Conservation (phyloP, 2,329 filamentous ascomycete species). For the Colletotrichum plurivorum region DNA sequence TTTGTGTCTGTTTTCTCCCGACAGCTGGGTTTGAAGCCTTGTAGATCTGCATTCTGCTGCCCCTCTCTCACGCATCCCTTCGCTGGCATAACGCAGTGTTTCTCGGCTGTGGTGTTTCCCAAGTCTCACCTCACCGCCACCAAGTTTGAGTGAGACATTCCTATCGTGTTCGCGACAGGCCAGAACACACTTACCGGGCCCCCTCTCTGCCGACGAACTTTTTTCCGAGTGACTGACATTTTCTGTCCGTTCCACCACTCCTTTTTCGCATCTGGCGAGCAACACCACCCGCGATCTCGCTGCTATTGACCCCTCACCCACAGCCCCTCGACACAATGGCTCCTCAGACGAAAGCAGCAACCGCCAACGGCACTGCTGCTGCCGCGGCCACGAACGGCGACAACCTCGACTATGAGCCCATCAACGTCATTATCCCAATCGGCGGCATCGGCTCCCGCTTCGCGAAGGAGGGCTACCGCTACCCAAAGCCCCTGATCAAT, state of each 20-base stretch:
- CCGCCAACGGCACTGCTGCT: constrained; percentile 32
- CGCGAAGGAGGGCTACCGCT: constrained; percentile 48
- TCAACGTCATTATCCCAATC: constrained; percentile 51
- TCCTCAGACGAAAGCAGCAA: constrained; percentile 21
- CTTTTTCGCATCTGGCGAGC: constrained; percentile 6
- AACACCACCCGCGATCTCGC: background rate
- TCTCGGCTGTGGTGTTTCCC: constrained; percentile 12
- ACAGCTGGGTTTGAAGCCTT: constrained; percentile 10
- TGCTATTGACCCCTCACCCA: constrained; percentile 2
- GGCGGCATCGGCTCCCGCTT: constrained; percentile 50
- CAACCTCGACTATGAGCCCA: constrained; percentile 40
- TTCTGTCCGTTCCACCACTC: background rate
- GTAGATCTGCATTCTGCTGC: constrained; percentile 12
- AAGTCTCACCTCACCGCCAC: constrained; percentile 32
- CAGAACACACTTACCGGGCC: background rate
- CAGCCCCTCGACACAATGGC: constrained; percentile 25
- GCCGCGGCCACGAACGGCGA: constrained; percentile 11
- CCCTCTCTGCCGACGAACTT: background rate
- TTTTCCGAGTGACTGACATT: background rate
- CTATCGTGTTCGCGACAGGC: constrained; percentile 22
- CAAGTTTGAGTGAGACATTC: constrained; percentile 20
- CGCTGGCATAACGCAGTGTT: constrained; percentile 8
- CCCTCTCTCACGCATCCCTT: background rate
- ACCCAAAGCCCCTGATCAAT: constrained; percentile 50
- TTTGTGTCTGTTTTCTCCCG: constrained; percentile 5